Evolutionary conservation across 2,329 filamentous ascomycete genomes (phyloP).

Genomic region (Thielaviopsis populi): DNA sequence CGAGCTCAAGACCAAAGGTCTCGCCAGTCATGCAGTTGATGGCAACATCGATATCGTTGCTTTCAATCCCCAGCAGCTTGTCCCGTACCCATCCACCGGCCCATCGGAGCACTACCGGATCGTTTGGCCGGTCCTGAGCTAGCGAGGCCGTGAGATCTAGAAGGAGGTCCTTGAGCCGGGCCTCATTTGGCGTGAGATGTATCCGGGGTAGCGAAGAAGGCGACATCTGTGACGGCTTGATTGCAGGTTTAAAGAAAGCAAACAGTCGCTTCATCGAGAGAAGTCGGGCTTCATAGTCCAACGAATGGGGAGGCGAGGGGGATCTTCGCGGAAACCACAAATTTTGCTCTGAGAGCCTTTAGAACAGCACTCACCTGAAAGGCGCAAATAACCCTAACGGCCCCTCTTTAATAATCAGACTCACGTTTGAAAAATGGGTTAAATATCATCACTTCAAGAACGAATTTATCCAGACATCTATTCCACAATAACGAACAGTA

Average conservation of each 20-base stretch:
- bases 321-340: background rate
- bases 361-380: background rate
- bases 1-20: slow-evolving; percentile 54
- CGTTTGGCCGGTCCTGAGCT: slow-evolving; percentile 23
- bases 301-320: background rate
- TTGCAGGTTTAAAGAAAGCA: background rate
- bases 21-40: slow-evolving; percentile 77
- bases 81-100: slow-evolving; percentile 82
- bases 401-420: background rate
- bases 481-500: background rate
- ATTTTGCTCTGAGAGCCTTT: background rate
- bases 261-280: slow-evolving; percentile 9
- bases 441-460: background rate
- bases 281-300: background rate
- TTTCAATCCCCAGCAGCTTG: slow-evolving; percentile 57
- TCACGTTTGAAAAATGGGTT: background rate
- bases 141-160: slow-evolving; percentile 61
- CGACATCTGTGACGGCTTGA: slow-evolving; percentile 2
- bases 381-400: background rate
- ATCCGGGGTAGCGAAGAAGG: slow-evolving; percentile 22
- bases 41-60: slow-evolving; percentile 71
- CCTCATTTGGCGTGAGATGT: slow-evolving; percentile 53
- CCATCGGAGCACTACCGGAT: slow-evolving; percentile 51
- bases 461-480: background rate
- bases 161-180: slow-evolving; percentile 57